Conservation (phyloP, 2,329 filamentous ascomycete species). For the Trichoderma asperellum region DNA sequence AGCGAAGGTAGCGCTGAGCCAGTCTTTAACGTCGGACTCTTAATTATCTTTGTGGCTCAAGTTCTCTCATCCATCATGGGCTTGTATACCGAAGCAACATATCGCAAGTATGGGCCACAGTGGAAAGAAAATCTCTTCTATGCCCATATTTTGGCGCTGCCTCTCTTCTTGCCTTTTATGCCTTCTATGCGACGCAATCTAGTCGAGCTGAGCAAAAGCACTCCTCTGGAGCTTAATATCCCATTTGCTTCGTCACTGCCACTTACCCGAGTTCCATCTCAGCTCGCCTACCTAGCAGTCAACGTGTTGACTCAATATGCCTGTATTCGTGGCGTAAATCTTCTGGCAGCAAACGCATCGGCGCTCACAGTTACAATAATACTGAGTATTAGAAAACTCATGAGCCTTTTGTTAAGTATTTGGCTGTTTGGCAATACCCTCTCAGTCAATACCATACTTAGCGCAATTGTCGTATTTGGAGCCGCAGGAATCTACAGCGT, state of each 20-base stretch:
- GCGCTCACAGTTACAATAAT: constrained; percentile 96
- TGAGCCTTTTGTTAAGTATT: constrained; percentile 88
- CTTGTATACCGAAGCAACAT: constrained; percentile 90
- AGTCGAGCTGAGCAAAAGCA: constrained; percentile 63
- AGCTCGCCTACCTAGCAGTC: constrained; percentile 70
- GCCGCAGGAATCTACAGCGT: constrained; percentile 90
- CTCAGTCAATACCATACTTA: constrained; percentile 74
- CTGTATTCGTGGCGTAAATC: constrained; percentile 93
- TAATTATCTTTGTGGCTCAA: constrained; percentile 85
- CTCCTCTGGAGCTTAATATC: constrained; percentile 52
- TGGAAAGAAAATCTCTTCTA: constrained; percentile 98
- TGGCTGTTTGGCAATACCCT: constrained; percentile 91
- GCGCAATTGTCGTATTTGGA: constrained; percentile 84
- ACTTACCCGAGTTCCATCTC: constrained; percentile 58
- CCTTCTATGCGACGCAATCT: constrained; percentile 68
- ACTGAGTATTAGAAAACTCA: constrained; percentile 90
- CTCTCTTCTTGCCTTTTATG: constrained; percentile 75
- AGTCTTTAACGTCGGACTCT: constrained; percentile 66
- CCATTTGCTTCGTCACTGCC: constrained; percentile 31
- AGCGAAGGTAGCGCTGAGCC: constrained; percentile 32
- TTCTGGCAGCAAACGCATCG: constrained; percentile 85
- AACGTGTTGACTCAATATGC: constrained; percentile 91
- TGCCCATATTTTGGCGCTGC: constrained; percentile 75
- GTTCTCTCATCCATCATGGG: constrained; percentile 92
- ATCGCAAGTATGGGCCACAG: constrained; percentile 80